These are phyloP conservation scores for Kernera saxatilis DNA, from an alignment of 345 rosid genomes.

Conservation along the genomic window DNA sequence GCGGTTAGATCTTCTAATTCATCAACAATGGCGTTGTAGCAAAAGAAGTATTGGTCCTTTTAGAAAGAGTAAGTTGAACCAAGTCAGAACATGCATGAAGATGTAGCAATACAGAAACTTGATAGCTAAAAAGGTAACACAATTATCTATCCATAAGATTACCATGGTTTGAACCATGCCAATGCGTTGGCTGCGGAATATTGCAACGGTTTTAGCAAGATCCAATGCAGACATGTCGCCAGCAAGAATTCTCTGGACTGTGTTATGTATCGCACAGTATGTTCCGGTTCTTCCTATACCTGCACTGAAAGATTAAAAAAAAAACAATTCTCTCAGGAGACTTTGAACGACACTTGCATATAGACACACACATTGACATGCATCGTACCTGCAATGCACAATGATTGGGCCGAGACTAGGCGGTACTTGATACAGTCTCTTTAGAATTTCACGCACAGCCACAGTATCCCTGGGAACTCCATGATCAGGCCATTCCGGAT, in stretches of 20 bases:
- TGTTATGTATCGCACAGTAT: constrained; percentile 85
- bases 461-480: constrained; percentile 79
- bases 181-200: constrained; percentile 72
- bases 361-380: constrained; percentile 4
- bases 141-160: too few species aligned
- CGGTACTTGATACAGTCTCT: constrained; percentile 48
- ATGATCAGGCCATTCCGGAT: constrained; percentile 97
- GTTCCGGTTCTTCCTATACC: constrained; percentile 99
- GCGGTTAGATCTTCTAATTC: constrained; percentile 59
- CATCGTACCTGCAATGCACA: constrained; percentile 92
- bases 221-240: constrained; percentile 88
- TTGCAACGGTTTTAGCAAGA: constrained; percentile 55
- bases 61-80: not conserved
- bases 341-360: constrained; percentile 8
- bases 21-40: constrained; percentile 64
- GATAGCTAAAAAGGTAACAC: not conserved
- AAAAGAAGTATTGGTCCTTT: constrained; percentile 80
- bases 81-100: not conserved
- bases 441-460: constrained; percentile 78
- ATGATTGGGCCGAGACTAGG: constrained; percentile 73
- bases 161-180: constrained; percentile 98
- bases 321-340: constrained; percentile 20
- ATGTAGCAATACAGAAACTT: not conserved
- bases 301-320: constrained; percentile 56
- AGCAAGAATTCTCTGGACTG: constrained; percentile 79